Evolutionary conservation across 2,329 filamentous ascomycete genomes (phyloP).

Genomic region (Chaetothyriales sp.): DNA sequence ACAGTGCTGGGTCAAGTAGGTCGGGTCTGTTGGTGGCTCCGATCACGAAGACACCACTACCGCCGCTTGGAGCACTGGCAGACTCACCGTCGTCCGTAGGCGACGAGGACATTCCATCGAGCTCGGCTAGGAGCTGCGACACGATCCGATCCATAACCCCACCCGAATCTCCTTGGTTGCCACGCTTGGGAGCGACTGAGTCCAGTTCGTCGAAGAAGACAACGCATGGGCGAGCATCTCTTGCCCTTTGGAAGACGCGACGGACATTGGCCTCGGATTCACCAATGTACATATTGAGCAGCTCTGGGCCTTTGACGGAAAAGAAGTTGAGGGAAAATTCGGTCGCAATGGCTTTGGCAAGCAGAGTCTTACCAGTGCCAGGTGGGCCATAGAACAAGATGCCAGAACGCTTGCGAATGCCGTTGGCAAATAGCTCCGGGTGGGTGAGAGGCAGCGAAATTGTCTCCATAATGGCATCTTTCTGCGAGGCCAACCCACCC

Average conservation of each 20-base stretch:
- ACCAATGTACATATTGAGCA: conserved; percentile 93
- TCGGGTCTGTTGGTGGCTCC: conserved; percentile 92
- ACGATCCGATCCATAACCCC: conserved; percentile 98
- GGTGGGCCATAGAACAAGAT: conserved; percentile 86
- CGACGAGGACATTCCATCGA: conserved; percentile 94
- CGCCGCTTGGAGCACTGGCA: conserved; percentile 33
- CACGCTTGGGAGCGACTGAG: conserved; percentile 86
- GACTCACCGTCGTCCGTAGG: conserved; percentile 29
- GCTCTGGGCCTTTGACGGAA: conserved; percentile 77
- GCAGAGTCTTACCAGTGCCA: conserved; percentile 79
- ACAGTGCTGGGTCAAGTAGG: conserved; percentile 72
- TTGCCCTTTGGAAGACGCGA: conserved; percentile 70
- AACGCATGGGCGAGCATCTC: conserved; percentile 73
- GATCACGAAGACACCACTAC: conserved; percentile 77
- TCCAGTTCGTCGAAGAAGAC: conserved; percentile 92
- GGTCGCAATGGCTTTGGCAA: conserved; percentile 84
- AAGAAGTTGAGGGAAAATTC: conserved; percentile 93
- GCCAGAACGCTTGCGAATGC: conserved; percentile 93
- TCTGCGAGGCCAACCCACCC: conserved; percentile 81
- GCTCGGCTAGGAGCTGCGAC: conserved; percentile 79
- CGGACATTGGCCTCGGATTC: conserved; percentile 87
- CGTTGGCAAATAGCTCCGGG: conserved; percentile 87
- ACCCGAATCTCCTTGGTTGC: conserved; percentile 91
- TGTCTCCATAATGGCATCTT: conserved; percentile 92
- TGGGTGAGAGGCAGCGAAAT: conserved; percentile 85